Evolutionary conservation across 2,329 filamentous ascomycete genomes (phyloP), one percentile per base, ranked within the genome.

Genomic region (Colletotrichum sansevieriae): DNA sequence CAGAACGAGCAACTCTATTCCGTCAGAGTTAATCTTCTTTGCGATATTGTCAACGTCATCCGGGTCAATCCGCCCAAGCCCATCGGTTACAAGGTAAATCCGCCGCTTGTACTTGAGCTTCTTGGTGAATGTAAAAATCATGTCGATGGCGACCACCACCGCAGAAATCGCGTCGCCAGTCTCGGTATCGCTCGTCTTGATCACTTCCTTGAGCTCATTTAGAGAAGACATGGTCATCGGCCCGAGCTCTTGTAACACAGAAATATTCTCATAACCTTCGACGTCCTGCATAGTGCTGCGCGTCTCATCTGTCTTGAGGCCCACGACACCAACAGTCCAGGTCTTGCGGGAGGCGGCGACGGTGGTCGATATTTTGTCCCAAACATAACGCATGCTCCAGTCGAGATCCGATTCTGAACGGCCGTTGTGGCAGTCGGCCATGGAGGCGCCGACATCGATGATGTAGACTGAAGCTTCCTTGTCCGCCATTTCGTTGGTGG

Each of bases 391-490:
- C 89, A 98, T 90, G 55, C 90, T 88, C 89, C 91, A 99, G 70
- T 98, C 93, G 18, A 99, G 87, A 77, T 98, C 92, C 3, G 91
- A 91, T 77, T 95, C 88, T 20, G 83, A 77, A 72, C 96, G 90
- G 29, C 91, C 93, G 81, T 88, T 85, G 73, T 89, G 88, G 74
- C 84, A 87, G 76, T 92, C 84, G 66, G 86, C 91, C 92, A 97
- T 98, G n/a, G 95, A 92, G 75, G 83, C 84, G 66, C 94, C 95
- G 25, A 98, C 84, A 81, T 99, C 96, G 70, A 99, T 82, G 73
- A 99, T 91, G 79, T 96, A 99, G 49, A 98, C 88, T 0, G 92
- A 96, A 9, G 94, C 94, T 83, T 98, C 94, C 79, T 99, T 99
- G 71, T 92, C 90, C 11, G 94, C 92, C 95, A 98, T 98, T 63